phyloP scores from a whole-genome alignment of 2,329 filamentous ascomycete species.

The Stagonosporopsis chrysanthemi region DNA sequence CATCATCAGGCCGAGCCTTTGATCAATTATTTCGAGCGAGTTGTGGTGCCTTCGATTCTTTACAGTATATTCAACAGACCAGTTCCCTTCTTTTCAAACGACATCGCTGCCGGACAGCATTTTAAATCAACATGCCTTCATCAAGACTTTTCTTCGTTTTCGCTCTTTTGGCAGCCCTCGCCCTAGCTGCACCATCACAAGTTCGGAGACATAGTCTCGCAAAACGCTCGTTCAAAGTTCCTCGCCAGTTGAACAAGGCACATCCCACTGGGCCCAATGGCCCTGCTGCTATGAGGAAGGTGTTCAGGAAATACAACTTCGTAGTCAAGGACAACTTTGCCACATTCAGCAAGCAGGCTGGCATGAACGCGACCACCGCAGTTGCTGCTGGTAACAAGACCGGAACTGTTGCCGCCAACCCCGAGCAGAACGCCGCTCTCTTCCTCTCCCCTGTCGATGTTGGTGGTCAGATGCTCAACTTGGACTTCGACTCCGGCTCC shows the following conservation, averaged over 20 bases:
- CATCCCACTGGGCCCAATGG: conserved; percentile 63
- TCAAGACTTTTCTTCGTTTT: conserved; percentile 53
- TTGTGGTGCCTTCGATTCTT: conserved; percentile 30
- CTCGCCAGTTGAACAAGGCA: conserved; percentile 63
- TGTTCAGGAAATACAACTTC: conserved; percentile 71
- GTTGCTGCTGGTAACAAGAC: conserved; percentile 44
- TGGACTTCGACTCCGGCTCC: conserved; percentile 80
- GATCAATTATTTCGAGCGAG: conserved; percentile 27
- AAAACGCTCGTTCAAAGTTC: conserved; percentile 69
- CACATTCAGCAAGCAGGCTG: conserved; percentile 51
- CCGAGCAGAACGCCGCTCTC: conserved; percentile 70
- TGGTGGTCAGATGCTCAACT: conserved; percentile 71
- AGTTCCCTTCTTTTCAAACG: conserved; percentile 32
- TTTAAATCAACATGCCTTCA: conserved; percentile 46
- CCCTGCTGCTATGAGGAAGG: conserved; percentile 68
- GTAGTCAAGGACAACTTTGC: conserved; percentile 32
- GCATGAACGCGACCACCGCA: conserved; percentile 39
- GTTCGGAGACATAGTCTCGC: conserved; percentile 45
- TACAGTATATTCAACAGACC: conserved; percentile 29
- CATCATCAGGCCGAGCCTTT: conserved; percentile 43
- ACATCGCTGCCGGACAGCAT: conserved; percentile 50
- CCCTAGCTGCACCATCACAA: conserved; percentile 56
- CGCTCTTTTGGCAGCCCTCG: conserved; percentile 58
- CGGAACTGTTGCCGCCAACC: conserved; percentile 70
- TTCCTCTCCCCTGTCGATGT: conserved; percentile 75